Base-by-base conservation (phyloP, 805 yeast species). In the Metschnikowia peoriensis region DNA sequence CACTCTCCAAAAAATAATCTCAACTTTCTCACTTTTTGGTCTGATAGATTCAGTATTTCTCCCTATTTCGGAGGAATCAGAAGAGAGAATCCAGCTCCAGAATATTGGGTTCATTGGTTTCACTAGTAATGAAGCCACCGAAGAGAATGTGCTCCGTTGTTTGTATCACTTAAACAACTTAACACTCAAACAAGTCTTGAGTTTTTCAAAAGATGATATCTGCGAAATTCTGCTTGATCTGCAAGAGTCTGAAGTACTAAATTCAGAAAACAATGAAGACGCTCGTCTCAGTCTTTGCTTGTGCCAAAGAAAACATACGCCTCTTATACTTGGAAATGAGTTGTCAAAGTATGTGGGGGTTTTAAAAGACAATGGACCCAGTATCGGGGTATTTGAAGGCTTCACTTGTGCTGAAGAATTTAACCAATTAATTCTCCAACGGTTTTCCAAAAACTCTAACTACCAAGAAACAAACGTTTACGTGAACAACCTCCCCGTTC, bases 401-500 rank as follows among this genome's bases (percentile, higher is more conserved):
- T 11, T n/a, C n/a, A 22, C n/a, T 15, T 12, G 6, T 29, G 32
- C 10, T 10, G 41, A 35, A 27, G 12, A 34, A 4, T 28, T 41
- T 34, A 35, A 44, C 44, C 44, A 17, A 10, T 16, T 9, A 27
- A 37, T 29, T 28, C 16, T 15, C 37, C 49, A 34, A 10, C 50
- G 49, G 2, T 68, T 66, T 47, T 48, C 62, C 38, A 66, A 65
- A 51, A 49, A 54, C 38, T 55, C 63, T 34, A 71, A 73, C 54
- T 73, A 68, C 58, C 90, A 85, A 64, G 90, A 86, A 59, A 82
- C 90, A 6, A 88, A 88, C 66, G 73, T 88, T 43, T 88, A 88
- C 63, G 83, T 88, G 37, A 86, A 83, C 54, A 82, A 83, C 62
- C 68, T 88, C 39, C 86, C 88, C 6, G 58, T 75, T 11, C 57